A percentile compares a stretch with the other conserved stretches of the same genome.
Conservation (phyloP, 495 filamentous ascomycete species). For the Neurospora sp. region DNA sequence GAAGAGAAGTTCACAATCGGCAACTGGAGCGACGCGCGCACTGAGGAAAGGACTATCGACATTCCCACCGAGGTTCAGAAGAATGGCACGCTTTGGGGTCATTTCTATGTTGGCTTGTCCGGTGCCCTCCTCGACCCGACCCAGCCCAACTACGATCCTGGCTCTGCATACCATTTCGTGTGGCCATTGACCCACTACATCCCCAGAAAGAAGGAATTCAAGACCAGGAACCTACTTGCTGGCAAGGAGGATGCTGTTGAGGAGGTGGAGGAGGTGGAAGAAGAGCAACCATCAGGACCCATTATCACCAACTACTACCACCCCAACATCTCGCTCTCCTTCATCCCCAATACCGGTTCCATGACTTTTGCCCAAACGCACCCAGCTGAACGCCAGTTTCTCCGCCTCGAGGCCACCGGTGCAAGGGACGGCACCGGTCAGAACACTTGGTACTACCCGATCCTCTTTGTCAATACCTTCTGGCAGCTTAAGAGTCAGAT, state of each 20-base stretch:
- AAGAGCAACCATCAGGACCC: slow-evolving; percentile 46
- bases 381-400: slow-evolving; percentile 63
- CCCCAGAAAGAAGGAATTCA: slow-evolving; percentile 80
- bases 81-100: slow-evolving; percentile 88
- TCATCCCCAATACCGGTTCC: slow-evolving; percentile 72
- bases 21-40: slow-evolving; percentile 68
- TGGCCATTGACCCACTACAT: slow-evolving; percentile 82
- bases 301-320: slow-evolving; percentile 82
- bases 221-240: slow-evolving; percentile 83
- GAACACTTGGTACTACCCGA: slow-evolving; percentile 93
- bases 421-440: slow-evolving; percentile 70
- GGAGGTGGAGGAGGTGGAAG: slow-evolving; percentile 34
- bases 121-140: slow-evolving; percentile 68
- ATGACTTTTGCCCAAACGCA: slow-evolving; percentile 56
- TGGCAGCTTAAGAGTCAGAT: slow-evolving; percentile 92
- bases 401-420: slow-evolving; percentile 64
- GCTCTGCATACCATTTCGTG: slow-evolving; percentile 69
- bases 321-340: slow-evolving; percentile 81
- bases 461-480: slow-evolving; percentile 88
- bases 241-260: slow-evolving; percentile 39
- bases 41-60: slow-evolving; percentile 64
- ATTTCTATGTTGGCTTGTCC: slow-evolving; percentile 75
- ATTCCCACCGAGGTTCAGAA: slow-evolving; percentile 75
- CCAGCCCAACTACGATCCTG: slow-evolving; percentile 56
- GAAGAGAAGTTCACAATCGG: slow-evolving; percentile 78